phyloP scores from a whole-genome alignment of 1,284 basidiomycete genomes.

The Heimioporus retisporus region DNA sequence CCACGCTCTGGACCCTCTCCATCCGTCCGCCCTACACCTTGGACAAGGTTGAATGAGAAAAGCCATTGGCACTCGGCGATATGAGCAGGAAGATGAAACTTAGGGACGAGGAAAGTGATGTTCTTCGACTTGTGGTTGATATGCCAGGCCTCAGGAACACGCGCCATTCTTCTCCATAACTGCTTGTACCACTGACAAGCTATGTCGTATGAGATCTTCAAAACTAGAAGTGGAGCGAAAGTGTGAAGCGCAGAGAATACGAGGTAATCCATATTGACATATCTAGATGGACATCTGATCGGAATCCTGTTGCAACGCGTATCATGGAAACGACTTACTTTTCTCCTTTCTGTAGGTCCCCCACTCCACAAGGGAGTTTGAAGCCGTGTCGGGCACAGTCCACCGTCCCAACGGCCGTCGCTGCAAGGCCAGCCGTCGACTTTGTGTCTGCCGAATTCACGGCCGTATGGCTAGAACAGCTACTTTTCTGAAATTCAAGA shows the following conservation, averaged over 20 bases:
- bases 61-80: constrained; percentile 20
- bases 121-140: neutral
- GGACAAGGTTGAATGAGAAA: constrained; percentile 17
- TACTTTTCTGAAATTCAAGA: neutral
- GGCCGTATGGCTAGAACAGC: neutral
- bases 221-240: neutral
- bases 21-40: constrained; percentile 11
- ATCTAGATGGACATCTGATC: neutral
- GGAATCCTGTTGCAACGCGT: too few species aligned
- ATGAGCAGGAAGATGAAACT: constrained; percentile 24
- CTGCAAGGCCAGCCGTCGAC: neutral
- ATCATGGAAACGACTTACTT: constrained; percentile 14
- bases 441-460: neutral
- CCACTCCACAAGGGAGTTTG: neutral
- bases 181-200: constrained; percentile 5
- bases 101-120: constrained; percentile 11
- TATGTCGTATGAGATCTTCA: constrained; percentile 15
- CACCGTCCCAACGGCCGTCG: neutral
- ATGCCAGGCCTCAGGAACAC: neutral
- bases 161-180: constrained; percentile 2
- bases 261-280: constrained; percentile 19
- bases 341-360: constrained; percentile 30
- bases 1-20: constrained; percentile 17
- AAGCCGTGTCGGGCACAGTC: neutral
- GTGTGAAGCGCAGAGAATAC: constrained; percentile 17